A percentile compares a stretch with the other conserved stretches of the same genome.
These are phyloP conservation scores for Henningerozyma blattae DNA, from an alignment of 805 yeast genomes.

Conservation along the genomic window DNA sequence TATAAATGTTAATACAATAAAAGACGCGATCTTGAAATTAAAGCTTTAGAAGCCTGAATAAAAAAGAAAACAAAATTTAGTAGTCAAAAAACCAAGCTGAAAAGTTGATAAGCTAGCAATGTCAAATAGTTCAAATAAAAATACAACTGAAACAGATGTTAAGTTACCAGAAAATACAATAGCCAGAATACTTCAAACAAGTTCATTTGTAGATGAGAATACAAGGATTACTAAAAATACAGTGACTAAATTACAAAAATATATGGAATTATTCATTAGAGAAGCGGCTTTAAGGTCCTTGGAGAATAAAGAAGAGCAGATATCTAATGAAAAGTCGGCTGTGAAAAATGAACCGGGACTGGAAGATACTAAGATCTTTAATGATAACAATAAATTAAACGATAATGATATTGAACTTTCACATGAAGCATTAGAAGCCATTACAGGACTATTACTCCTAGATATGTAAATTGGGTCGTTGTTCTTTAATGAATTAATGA, in stretches of 20 bases:
- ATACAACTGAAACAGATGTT: conserved; percentile 1
- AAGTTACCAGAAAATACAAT: conserved; percentile 14
- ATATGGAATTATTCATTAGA: conserved; percentile 18
- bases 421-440: conserved; percentile 19
- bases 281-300: conserved; percentile 21
- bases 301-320: conserved; percentile 12
- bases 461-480: conserved; percentile 15
- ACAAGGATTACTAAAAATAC: conserved; percentile 16
- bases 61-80: background rate
- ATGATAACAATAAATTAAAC: background rate
- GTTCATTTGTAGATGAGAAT: conserved; percentile 9
- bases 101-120: background rate
- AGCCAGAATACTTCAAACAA: conserved; percentile 13
- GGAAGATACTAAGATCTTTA: background rate
- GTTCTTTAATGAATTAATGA: too few relatives aligned
- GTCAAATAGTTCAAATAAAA: background rate
- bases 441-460: conserved; percentile 20
- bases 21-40: background rate
- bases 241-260: conserved; percentile 12
- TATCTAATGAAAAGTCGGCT: background rate
- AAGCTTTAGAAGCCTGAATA: too few relatives aligned
- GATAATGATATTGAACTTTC: conserved; percentile 7
- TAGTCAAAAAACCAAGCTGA: background rate
- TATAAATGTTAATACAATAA: background rate
- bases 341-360: conserved; percentile 1